phyloP scores from a whole-genome alignment of 2,329 filamentous ascomycete species.

The Diplodia scrobiculata region DNA sequence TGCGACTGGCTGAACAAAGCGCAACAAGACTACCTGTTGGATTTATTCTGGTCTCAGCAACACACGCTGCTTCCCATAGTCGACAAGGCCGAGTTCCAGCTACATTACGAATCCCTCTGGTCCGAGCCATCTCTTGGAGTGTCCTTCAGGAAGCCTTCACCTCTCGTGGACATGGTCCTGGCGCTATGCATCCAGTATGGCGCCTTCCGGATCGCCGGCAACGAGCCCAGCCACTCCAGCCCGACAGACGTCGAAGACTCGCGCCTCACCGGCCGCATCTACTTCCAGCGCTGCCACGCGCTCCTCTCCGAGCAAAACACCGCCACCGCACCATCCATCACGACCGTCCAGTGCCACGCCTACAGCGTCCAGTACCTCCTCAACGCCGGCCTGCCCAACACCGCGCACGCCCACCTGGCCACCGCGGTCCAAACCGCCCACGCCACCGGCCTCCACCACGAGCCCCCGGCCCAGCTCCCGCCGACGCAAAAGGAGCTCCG shows the following conservation, averaged over 20 bases:
- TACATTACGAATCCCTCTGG: slow-evolving; percentile 45
- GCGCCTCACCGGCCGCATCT: slow-evolving; percentile 51
- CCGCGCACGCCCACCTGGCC: slow-evolving; percentile 48
- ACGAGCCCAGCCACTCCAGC: not conserved
- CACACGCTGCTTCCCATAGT: slow-evolving; percentile 50
- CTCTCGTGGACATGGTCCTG: slow-evolving; percentile 57
- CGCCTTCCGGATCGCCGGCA: slow-evolving; percentile 29
- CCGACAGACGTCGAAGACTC: slow-evolving; percentile 40
- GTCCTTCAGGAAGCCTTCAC: slow-evolving; percentile 47
- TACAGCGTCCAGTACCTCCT: slow-evolving; percentile 52
- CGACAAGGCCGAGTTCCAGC: slow-evolving; percentile 50
- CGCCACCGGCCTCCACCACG: slow-evolving; percentile 54
- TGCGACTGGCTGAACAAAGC: slow-evolving; percentile 42
- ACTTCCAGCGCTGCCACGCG: slow-evolving; percentile 53
- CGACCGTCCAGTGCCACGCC: slow-evolving; percentile 54
- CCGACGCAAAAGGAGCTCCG: slow-evolving; percentile 46
- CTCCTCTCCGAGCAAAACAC: not conserved
- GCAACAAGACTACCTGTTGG: slow-evolving; percentile 54
- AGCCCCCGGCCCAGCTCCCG: slow-evolving; percentile 43
- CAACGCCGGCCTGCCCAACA: slow-evolving; percentile 54
- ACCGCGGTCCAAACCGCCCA: slow-evolving; percentile 52
- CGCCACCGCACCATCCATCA: slow-evolving; percentile 41
- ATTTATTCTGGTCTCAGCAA: slow-evolving; percentile 54
- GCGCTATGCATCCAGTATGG: slow-evolving; percentile 57
- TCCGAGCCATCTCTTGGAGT: slow-evolving; percentile 27